phyloP scores from a whole-genome alignment of 1,284 basidiomycete genomes.

The Pholiota adiposa region DNA sequence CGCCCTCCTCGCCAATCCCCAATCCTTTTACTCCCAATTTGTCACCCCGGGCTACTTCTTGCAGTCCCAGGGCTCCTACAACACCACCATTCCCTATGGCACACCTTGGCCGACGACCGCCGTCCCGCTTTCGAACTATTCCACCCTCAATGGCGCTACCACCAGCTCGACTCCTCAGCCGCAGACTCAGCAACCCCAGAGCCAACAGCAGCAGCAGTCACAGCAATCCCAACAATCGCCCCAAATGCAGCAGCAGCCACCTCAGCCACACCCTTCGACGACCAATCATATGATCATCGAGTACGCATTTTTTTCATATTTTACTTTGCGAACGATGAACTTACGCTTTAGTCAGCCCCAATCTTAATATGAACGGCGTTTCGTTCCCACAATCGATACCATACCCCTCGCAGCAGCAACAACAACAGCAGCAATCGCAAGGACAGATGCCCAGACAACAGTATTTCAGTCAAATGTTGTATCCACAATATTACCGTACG shows the following conservation, averaged over 20 bases:
- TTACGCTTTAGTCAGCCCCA: constrained; percentile 31
- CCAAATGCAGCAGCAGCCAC: constrained; percentile 23
- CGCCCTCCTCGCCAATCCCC: constrained; percentile 36
- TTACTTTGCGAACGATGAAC: constrained; percentile 2
- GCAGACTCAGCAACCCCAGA: constrained; percentile 22
- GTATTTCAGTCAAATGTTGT: constrained; percentile 34
- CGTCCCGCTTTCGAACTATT: constrained; percentile 73
- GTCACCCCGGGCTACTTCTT: constrained; percentile 41
- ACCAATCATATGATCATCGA: constrained; percentile 43
- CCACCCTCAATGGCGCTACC: constrained; percentile 75
- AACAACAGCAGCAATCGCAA: constrained; percentile 24
- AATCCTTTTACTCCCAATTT: constrained; percentile 43
- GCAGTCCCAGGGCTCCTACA: constrained; percentile 50
- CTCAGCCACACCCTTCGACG: constrained; percentile 23
- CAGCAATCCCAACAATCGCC: constrained; percentile 11
- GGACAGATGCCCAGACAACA: constrained; percentile 27
- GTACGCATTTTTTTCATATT: constrained; percentile 31
- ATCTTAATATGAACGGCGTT: constrained; percentile 38
- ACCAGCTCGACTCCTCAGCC: constrained; percentile 34
- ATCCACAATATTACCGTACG: constrained; percentile 40
- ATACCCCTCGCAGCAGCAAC: constrained; percentile 20
- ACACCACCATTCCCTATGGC: constrained; percentile 48
- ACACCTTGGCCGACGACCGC: constrained; percentile 49
- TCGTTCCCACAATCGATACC: constrained; percentile 28
- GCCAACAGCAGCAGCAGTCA: constrained; percentile 22